Base-by-base conservation (phyloP, 805 yeast species). In the Saturnispora ahearnii region DNA sequence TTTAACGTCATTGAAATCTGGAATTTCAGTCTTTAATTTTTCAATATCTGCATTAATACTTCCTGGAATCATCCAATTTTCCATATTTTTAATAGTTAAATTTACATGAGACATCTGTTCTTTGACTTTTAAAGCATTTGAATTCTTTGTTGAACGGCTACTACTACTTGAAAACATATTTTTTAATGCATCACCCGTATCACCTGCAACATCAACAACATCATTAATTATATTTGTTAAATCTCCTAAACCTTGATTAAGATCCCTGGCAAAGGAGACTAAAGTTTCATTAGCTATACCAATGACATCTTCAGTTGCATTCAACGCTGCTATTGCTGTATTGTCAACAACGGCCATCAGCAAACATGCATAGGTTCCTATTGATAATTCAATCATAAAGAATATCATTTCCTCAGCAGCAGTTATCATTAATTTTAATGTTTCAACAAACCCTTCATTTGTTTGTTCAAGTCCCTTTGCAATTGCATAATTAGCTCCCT, bases 321-420 rank as follows among this genome's bases (percentile, higher is more conserved):
- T 84, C 1, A 86, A 62, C 0, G 95, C 95, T 30, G 81, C 78
- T 55, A 79, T 80, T 1, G 82, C 83, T 0, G 86, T 75, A 3
- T 90, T 87, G 58, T 79, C 82, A 6, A 90, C 71, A 0, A 89
- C 78, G 5, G 93, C 82, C 0, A 85, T 78, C 12, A 88, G 62
- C 12, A 93, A 69, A 64, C 99, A 93, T 0, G 84, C 82, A 64
- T 87, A 87, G 0, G 98, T 93, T 0, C 97, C 98, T 2, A 89
- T 64, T 44, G 84, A 77, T 55, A 91, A 58, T 31, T 89, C 88
- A 8, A 91, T 67, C 7, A 79, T 68, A 60, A 91, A 87, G 4
- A 78, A 60, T 0, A 87, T 61, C 38, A 89, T 54, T 40, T 73
- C 71, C 56, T 85, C 82, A 7, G 82, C 67, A 0, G 80, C 83